Percentiles rank a stretch among this genome's conserved stretches.
These are phyloP conservation scores for Pyrus communis DNA, from an alignment of 306 rosid species.

Conservation along the genomic window DNA sequence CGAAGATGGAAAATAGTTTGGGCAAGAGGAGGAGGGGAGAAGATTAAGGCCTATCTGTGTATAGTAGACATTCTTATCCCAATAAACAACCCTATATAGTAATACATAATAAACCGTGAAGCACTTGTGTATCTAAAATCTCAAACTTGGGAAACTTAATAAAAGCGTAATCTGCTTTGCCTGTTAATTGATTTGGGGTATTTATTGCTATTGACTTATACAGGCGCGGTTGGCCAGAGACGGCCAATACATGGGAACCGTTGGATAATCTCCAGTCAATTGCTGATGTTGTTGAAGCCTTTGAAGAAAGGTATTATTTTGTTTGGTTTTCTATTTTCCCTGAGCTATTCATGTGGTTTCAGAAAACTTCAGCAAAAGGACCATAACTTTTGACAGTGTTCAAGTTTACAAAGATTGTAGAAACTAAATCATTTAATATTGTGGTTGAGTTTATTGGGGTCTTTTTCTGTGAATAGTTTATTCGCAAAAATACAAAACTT, in stretches of 20 bases:
- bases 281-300: slow-evolving; percentile 69
- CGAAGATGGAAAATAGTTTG: neutral
- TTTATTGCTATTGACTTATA: slow-evolving; percentile 14
- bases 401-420: neutral
- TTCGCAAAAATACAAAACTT: neutral
- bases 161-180: neutral
- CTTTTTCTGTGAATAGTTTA: neutral
- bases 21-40: neutral
- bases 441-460: neutral
- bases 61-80: neutral
- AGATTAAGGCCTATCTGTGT: neutral
- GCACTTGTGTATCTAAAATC: neutral
- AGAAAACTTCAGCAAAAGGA: neutral
- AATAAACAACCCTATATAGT: neutral
- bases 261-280: slow-evolving; percentile 78
- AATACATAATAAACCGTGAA: neutral
- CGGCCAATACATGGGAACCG: slow-evolving; percentile 97
- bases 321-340: neutral
- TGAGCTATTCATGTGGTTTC: neutral
- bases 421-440: neutral
- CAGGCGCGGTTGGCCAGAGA: slow-evolving; percentile 95
- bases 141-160: neutral
- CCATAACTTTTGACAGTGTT: neutral
- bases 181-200: neutral
- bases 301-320: slow-evolving; percentile 61